Base-by-base conservation (phyloP, 306 rosid genomes). In the Oxytropis ochrocephala region DNA sequence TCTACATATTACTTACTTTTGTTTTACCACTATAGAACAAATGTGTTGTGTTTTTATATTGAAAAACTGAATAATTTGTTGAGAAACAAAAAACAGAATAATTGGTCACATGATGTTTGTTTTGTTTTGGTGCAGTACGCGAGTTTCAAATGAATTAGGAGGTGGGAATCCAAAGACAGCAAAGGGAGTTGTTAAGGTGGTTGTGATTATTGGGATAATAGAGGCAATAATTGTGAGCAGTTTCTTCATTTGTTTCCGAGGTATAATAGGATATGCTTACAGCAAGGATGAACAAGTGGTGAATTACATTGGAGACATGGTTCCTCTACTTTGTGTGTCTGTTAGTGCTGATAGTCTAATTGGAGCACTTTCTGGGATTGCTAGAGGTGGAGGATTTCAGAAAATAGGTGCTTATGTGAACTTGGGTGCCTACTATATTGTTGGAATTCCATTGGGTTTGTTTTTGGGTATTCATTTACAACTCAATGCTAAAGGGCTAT, bases 91-190 rank as follows among this genome's bases (percentile, higher is more conserved):
- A 24, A 24, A 24, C 1, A 24, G 3, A 24, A 24, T 2, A 24
- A 24, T 24, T 24, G 29, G 4, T 16, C 27, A 5, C 33, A 30
- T 41, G 63, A 61, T 42, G 6, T 32, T 24, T 51, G 29, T 32
- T 32, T 32, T 70, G 51, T 39, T 38, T 19, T 43, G 29, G 29
- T 47, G 58, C 68, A 91, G 93, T 41, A 91, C 91, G 63, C 82
- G 93, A 4, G 88, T 85, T 12, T 86, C 92, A 4, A 91, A 91
- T 51, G 92, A 83, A 75, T 13, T 91, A 33, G 91, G 97, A 60
- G 92, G 83, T 32, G 88, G 84, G 29, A 83, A 86, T 69, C 80
- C 89, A 18, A 59, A 63, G 63, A 79, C 64, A 53, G 91, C 93
- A 0, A 72, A 51, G 33, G 54, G 83, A 12, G 83, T 83, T 18